These are phyloP conservation scores for Polytrichum formosum DNA, from an alignment of 225 moss, liverwort and hornwort genomes.

Conservation along the genomic window DNA sequence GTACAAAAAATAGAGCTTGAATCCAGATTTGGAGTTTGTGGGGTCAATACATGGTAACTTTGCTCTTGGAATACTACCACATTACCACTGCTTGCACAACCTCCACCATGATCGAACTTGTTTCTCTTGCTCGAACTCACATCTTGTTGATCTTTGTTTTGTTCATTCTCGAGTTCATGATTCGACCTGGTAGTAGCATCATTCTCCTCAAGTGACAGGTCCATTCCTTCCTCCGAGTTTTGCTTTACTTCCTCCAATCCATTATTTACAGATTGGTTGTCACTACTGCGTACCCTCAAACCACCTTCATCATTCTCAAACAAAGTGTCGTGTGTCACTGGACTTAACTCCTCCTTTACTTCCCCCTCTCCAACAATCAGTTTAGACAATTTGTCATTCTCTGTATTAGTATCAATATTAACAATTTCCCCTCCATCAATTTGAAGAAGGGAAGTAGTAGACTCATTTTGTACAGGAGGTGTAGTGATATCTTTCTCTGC, in stretches of 20 bases:
- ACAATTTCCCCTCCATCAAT: conserved; percentile 15
- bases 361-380: conserved; percentile 23
- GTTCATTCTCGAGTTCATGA: no score
- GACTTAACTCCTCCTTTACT: conserved; percentile 21
- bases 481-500: conserved; percentile 7
- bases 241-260: conserved; percentile 26
- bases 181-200: conserved; percentile 4
- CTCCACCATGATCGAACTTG: not conserved
- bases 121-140: conserved; percentile 28
- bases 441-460: conserved; percentile 4
- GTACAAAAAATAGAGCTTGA: conserved; percentile 43
- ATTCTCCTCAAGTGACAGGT: conserved; percentile 12
- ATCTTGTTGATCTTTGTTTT: no score
- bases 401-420: conserved; percentile 13
- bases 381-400: conserved; percentile 16
- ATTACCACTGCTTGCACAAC: not conserved
- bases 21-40: conserved; percentile 23
- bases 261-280: conserved; percentile 30
- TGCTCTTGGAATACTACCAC: conserved; percentile 7
- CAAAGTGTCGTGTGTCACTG: conserved; percentile 12
- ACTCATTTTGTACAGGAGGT: conserved; percentile 16
- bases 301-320: conserved; percentile 14
- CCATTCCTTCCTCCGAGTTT: conserved; percentile 7
- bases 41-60: conserved; percentile 1
- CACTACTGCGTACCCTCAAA: conserved; percentile 2